Evolutionary conservation across 1,139 yeast genomes (phyloP).

Genomic region (Sugiyamaella neomexicana): DNA sequence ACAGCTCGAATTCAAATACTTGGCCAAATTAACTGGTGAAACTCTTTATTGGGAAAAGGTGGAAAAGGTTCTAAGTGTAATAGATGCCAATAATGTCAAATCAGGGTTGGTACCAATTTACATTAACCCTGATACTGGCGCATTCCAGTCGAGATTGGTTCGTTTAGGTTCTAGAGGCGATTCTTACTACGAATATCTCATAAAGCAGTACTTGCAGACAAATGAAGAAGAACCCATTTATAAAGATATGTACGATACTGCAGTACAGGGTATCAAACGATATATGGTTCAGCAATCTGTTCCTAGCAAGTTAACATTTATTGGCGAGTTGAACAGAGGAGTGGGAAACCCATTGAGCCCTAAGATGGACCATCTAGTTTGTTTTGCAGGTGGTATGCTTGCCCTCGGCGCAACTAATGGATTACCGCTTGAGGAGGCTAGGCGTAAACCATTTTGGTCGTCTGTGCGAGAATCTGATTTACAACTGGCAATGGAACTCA

Average conservation of each 20-base stretch:
- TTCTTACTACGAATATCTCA: slow-evolving; percentile 85
- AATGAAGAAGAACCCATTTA: slow-evolving; percentile 60
- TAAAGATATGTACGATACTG: slow-evolving; percentile 71
- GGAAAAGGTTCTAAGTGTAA: slow-evolving; percentile 64
- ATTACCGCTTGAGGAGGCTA: slow-evolving; percentile 52
- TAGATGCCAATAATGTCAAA: slow-evolving; percentile 59
- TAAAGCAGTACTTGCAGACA: slow-evolving; percentile 85
- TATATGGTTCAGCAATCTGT: slow-evolving; percentile 60
- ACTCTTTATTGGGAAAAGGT: slow-evolving; percentile 72
- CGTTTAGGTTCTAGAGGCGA: slow-evolving; percentile 91
- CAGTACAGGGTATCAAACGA: slow-evolving; percentile 71
- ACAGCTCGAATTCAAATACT: slow-evolving; percentile 84
- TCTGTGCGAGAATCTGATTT: slow-evolving; percentile 56
- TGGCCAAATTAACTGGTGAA: slow-evolving; percentile 80
- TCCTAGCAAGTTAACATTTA: slow-evolving; percentile 64
- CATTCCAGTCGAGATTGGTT: slow-evolving; percentile 62
- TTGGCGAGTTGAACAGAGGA: slow-evolving; percentile 80
- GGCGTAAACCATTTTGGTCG: slow-evolving; percentile 47
- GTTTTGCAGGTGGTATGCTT: slow-evolving; percentile 87
- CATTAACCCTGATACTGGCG: slow-evolving; percentile 73
- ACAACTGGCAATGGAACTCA: slow-evolving; percentile 69
- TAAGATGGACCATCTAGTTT: slow-evolving; percentile 93
- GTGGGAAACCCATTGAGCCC: slow-evolving; percentile 57
- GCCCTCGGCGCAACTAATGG: slow-evolving; percentile 92
- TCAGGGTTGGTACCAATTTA: slow-evolving; percentile 85